phyloP scores from a whole-genome alignment of 2,329 filamentous ascomycete genomes.

The Verticillium tricorpus region DNA sequence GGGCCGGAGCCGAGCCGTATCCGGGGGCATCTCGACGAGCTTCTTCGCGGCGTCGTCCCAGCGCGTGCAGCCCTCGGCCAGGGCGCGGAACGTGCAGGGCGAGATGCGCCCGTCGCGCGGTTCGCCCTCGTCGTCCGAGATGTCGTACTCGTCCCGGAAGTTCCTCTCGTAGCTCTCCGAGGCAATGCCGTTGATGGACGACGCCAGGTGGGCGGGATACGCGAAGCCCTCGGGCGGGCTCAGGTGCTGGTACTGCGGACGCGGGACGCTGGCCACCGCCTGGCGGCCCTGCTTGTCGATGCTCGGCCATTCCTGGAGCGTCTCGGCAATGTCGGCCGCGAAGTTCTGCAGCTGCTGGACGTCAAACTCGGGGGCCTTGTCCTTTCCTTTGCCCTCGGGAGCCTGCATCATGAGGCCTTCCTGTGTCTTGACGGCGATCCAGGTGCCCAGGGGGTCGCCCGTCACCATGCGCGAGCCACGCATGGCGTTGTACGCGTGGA shows the following conservation, averaged over 20 bases:
- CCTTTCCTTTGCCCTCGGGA: background rate
- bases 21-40: slow-evolving; percentile 10
- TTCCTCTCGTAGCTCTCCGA: background rate
- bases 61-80: slow-evolving; percentile 28
- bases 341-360: background rate
- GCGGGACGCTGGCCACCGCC: slow-evolving; percentile 5
- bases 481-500: slow-evolving; percentile 28
- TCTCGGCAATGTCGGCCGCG: slow-evolving; percentile 1
- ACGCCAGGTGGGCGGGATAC: background rate
- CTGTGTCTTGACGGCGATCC: slow-evolving; percentile 15
- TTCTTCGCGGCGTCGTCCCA: slow-evolving; percentile 18
- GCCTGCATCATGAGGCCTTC: background rate
- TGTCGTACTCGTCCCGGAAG: slow-evolving; percentile 16
- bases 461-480: slow-evolving; percentile 20
- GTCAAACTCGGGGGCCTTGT: slow-evolving; percentile 2
- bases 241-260: slow-evolving; percentile 12
- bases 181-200: background rate
- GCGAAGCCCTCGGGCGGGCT: slow-evolving; percentile 3
- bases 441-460: slow-evolving; percentile 21
- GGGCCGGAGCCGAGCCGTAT: slow-evolving; percentile 9
- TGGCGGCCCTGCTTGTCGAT: slow-evolving; percentile 6
- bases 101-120: slow-evolving; percentile 30
- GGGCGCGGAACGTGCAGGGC: slow-evolving; percentile 34
- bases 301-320: slow-evolving; percentile 5
- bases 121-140: slow-evolving; percentile 37